Conservation (phyloP, 805 yeast genomes). For the Starmerella apicola region DNA sequence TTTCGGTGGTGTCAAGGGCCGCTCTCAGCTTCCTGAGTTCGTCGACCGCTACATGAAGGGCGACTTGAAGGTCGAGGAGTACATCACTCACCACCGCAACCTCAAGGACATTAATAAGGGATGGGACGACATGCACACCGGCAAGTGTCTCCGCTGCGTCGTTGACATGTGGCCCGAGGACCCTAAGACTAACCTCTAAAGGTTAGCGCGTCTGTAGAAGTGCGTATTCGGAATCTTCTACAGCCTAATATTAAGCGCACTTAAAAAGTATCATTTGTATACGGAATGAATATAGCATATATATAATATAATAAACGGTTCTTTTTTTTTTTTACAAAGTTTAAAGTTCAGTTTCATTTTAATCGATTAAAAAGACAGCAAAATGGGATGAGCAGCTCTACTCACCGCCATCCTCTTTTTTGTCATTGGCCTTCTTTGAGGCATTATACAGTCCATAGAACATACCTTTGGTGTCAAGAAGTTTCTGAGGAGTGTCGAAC, state of each 20-base stretch:
- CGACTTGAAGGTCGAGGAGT: slow-evolving; percentile 79
- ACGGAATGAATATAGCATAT: too few relatives aligned
- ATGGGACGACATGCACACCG: slow-evolving; percentile 88
- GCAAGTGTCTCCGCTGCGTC: slow-evolving; percentile 90
- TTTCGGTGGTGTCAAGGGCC: slow-evolving; percentile 98
- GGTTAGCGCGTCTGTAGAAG: too few relatives aligned
- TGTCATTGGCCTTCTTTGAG: slow-evolving; percentile 12
- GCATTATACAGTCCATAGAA: slow-evolving; percentile 17
- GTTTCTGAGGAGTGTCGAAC: slow-evolving; percentile 46
- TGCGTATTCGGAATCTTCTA: too few relatives aligned
- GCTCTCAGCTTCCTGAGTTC: slow-evolving; percentile 83
- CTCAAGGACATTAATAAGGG: slow-evolving; percentile 74
- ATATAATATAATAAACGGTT: too few relatives aligned
- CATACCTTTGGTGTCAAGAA: slow-evolving; percentile 17
- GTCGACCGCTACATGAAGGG: slow-evolving; percentile 79
- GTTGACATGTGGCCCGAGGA: slow-evolving; percentile 19
- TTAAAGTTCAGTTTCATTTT: too few relatives aligned
- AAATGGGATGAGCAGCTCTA: too few relatives aligned
- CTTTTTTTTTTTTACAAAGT: too few relatives aligned
- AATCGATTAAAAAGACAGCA: too few relatives aligned
- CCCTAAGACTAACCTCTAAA: too few relatives aligned
- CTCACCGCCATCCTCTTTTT: too few relatives aligned
- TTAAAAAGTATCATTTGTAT: too few relatives aligned
- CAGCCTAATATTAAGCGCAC: too few relatives aligned
- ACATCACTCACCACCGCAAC: slow-evolving; percentile 79